Evolutionary conservation across 129 eudicot species (phyloP).

Genomic region (Heracleum sosnowskyi): DNA sequence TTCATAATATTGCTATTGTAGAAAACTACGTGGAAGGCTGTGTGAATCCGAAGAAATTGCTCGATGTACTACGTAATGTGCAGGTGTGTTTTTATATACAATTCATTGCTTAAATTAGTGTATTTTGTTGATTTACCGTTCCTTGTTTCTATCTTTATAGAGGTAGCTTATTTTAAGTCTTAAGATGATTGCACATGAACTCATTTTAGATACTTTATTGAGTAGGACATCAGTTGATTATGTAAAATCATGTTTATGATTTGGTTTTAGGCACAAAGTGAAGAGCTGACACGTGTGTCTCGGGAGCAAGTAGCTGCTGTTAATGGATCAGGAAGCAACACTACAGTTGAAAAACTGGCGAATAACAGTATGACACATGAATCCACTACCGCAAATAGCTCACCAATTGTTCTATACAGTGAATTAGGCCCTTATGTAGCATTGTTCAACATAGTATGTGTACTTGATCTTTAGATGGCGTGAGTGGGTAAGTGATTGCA

Average conservation of each 20-base stretch:
- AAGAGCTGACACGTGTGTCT: slow-evolving; percentile 57
- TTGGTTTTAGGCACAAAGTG: slow-evolving; percentile 44
- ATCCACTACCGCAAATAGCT: slow-evolving; percentile 21
- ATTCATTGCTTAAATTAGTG: neutral
- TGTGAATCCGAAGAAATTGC: slow-evolving; percentile 62
- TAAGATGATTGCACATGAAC: neutral
- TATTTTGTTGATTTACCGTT: neutral
- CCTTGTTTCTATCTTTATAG: slow-evolving; percentile 20
- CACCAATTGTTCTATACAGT: slow-evolving; percentile 33
- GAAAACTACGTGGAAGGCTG: slow-evolving; percentile 63
- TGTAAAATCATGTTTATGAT: too few relatives aligned
- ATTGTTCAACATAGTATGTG: slow-evolving; percentile 66
- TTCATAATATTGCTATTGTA: slow-evolving; percentile 73
- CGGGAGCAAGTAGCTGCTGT: slow-evolving; percentile 42
- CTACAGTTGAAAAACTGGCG: slow-evolving; percentile 26
- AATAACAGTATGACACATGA: slow-evolving; percentile 25
- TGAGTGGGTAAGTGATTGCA: neutral
- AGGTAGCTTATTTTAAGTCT: neutral
- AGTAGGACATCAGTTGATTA: neutral
- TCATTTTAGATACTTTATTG: too few relatives aligned
- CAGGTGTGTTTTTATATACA: slow-evolving; percentile 46
- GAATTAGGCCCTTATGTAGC: slow-evolving; percentile 62
- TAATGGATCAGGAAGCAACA: slow-evolving; percentile 35
- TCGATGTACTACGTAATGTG: slow-evolving; percentile 54
- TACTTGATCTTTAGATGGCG: slow-evolving; percentile 8